Conservation (phyloP, 129 eudicot species). For the Escallonia rubra region DNA sequence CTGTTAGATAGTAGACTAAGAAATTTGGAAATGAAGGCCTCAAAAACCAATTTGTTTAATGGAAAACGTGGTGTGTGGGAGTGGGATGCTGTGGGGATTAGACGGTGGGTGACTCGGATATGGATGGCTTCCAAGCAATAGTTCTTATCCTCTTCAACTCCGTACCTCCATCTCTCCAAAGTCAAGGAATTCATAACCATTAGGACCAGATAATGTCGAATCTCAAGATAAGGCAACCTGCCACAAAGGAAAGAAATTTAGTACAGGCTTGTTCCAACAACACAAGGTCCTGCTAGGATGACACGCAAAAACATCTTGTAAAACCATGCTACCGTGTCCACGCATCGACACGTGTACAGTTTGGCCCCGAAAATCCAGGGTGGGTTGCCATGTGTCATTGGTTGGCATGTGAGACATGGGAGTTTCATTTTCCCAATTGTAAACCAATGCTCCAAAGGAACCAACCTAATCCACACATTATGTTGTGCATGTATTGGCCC, state of each 20-base stretch:
- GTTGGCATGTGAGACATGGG: too few relatives aligned
- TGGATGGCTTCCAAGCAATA: conserved; percentile 3
- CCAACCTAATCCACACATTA: conserved; percentile 23
- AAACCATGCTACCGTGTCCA: background rate
- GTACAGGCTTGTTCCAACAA: background rate
- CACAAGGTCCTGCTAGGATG: background rate
- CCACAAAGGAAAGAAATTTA: background rate
- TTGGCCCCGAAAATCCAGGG: background rate
- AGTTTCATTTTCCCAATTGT: background rate
- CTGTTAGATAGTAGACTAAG: background rate
- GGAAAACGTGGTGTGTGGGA: background rate
- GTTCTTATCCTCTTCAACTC: background rate
- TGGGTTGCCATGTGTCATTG: background rate
- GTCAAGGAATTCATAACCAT: background rate
- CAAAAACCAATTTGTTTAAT: background rate
- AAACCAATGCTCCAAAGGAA: conserved; percentile 7
- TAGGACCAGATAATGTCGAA: conserved; percentile 1
- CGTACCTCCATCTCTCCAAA: background rate
- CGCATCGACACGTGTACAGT: background rate
- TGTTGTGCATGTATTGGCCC: conserved; percentile 6
- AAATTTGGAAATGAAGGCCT: background rate
- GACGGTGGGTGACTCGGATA: background rate
- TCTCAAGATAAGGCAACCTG: background rate
- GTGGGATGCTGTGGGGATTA: background rate
- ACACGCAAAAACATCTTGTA: background rate